A percentile compares a stretch with the other conserved stretches of the same genome.
These are phyloP conservation scores for Coemansia sp. DNA, from an alignment of 192 early-diverging fungal species.

Conservation along the genomic window DNA sequence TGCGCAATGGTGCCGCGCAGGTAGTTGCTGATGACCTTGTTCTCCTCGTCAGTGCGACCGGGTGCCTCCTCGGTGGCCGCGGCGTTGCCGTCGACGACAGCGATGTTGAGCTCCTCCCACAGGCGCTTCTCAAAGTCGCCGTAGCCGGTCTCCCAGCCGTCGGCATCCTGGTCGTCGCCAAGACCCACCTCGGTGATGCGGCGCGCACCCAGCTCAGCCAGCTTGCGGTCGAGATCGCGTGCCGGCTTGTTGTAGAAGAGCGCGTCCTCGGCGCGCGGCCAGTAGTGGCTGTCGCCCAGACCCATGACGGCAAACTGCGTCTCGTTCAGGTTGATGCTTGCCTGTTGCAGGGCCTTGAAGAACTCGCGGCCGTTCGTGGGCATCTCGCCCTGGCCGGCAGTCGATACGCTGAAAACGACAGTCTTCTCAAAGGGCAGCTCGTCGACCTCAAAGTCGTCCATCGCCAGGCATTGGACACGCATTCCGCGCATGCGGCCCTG, in stretches of 20 bases:
- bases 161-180: slow-evolving; percentile 92
- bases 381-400: slow-evolving; percentile 96
- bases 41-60: slow-evolving; percentile 80
- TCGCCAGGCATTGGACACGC: slow-evolving; percentile 66
- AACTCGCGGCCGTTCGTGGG: slow-evolving; percentile 88
- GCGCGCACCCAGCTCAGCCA: slow-evolving; percentile 71
- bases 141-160: slow-evolving; percentile 84
- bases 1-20: slow-evolving; percentile 90
- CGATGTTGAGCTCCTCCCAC: slow-evolving; percentile 79
- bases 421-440: slow-evolving; percentile 75
- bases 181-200: slow-evolving; percentile 65
- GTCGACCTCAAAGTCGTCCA: slow-evolving; percentile 81
- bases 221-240: slow-evolving; percentile 77
- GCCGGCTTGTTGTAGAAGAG: slow-evolving; percentile 91
- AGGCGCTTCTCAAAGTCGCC: slow-evolving; percentile 72
- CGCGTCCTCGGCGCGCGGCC: slow-evolving; percentile 87
- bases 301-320: slow-evolving; percentile 81
- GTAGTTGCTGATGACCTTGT: slow-evolving; percentile 90
- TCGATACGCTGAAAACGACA: slow-evolving; percentile 74
- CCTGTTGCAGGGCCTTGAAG: slow-evolving; percentile 68
- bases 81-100: slow-evolving; percentile 62
- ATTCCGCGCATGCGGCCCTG: slow-evolving; percentile 84
- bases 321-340: slow-evolving; percentile 59
- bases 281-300: slow-evolving; percentile 94
- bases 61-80: slow-evolving; percentile 63